Evolutionary conservation across 371 early-diverging fungal species (phyloP), one percentile per base, ranked within the genome.

Genomic region (Funneliformis caledonium): DNA sequence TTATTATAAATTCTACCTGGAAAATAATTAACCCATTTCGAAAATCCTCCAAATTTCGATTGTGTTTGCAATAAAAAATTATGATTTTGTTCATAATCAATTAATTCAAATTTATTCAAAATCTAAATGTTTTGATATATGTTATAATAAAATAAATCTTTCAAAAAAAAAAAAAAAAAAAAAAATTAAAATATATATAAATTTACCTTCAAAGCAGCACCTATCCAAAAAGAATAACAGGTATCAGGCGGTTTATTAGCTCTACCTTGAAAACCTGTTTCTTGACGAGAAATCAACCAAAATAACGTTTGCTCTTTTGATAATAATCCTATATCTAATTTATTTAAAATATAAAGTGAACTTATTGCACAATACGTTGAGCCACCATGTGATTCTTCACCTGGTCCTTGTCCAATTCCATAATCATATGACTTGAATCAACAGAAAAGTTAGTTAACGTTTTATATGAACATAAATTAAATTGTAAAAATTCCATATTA

Each of bases 181-280:
- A 37, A 37, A 37, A 37, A 1, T 37, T 14, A 56, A 62, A 62
- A 11, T 62, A 62, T 26, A 45, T 69, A 3, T 45, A 16, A 31
- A 73, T 6, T 14, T 14, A 93, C 92, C 84, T 90, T 85, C 42
- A 98, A 82, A 10, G 93, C 82, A 0, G 93, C 97, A 14, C 99
- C 99, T 33, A 99, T 90, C 99, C 99, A 99, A 85, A 97, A 99
- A 10, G 98, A 93, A 85, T 99, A 99, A 85, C 99, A 99, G 1
- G 97, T 94, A 82, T 99, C 99, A n/a, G 91, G 87, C 2, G 89
- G 86, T 84, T 99, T 99, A 83, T 96, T 96, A 5, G 89, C 88
- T 74, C 99, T 87, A 7, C 99, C 99, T 81, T 96, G 93, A 85
- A 97, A 99, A 6, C 99, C 99, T 42, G 86, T 86, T 42, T 83